A percentile compares a stretch with the other conserved stretches of the same genome.
phyloP scores from a whole-genome alignment of 148 eudicot species.

The Diospyros kaki region DNA sequence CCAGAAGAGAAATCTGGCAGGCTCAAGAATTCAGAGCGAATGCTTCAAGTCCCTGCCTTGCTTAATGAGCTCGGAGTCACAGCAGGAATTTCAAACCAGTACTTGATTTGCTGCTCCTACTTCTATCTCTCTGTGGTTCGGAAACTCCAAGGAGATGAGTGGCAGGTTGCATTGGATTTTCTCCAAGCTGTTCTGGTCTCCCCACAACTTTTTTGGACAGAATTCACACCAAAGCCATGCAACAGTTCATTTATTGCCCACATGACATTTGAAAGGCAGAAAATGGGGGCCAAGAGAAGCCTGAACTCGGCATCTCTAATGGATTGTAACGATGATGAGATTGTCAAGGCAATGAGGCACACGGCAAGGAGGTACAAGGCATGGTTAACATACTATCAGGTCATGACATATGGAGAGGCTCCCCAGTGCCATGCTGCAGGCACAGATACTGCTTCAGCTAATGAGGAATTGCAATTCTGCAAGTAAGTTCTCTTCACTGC shows the following conservation, averaged over 20 bases:
- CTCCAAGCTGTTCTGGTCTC: constrained; percentile 45
- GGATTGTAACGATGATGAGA: constrained; percentile 23
- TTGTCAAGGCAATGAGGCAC: constrained; percentile 24
- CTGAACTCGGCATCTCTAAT: constrained; percentile 7
- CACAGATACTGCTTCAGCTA: constrained; percentile 12
- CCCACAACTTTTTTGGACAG: constrained; percentile 26
- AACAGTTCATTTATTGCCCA: constrained; percentile 12
- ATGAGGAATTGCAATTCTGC: constrained; percentile 12
- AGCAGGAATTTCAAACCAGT: constrained; percentile 30
- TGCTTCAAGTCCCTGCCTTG: constrained; percentile 53
- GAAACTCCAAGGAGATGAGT: constrained; percentile 32
- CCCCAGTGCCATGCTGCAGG: neutral
- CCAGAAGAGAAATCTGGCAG: constrained; percentile 20
- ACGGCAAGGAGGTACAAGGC: constrained; percentile 45
- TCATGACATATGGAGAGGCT: constrained; percentile 34
- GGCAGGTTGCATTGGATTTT: constrained; percentile 46
- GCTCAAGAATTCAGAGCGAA: constrained; percentile 35
- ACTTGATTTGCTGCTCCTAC: constrained; percentile 37
- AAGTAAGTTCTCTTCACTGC: constrained; percentile 21
- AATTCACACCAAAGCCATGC: constrained; percentile 37
- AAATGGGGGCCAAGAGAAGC: neutral
- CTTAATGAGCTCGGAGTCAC: constrained; percentile 39
- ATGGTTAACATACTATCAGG: constrained; percentile 51
- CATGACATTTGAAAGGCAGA: constrained; percentile 9
- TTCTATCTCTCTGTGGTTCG: constrained; percentile 39